Evolutionary conservation across 78 protist genomes (phyloP).

Genomic region (Dictyostelium capitatum): DNA sequence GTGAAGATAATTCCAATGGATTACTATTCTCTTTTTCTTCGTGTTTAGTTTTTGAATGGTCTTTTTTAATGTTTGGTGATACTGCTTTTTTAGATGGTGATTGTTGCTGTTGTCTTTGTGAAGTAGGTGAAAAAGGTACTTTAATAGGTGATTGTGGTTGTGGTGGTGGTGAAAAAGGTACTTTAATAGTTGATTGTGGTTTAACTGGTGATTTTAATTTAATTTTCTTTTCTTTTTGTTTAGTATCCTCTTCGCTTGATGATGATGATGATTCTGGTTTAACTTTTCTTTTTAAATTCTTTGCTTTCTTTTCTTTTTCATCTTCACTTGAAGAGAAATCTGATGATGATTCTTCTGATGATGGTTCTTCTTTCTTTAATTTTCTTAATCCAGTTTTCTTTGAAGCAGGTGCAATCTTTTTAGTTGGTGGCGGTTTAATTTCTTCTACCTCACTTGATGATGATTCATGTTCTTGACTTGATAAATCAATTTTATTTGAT

Average conservation of each 20-base stretch:
- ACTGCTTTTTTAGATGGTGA: constrained; percentile 4
- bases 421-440: neutral
- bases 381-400: neutral
- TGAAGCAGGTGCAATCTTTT: neutral
- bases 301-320: neutral
- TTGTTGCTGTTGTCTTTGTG: neutral
- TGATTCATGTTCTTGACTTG: neutral
- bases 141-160: neutral
- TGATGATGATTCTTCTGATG: neutral
- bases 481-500: constrained; percentile 7
- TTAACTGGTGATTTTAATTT: neutral
- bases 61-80: neutral
- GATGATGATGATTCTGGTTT: constrained; percentile 7
- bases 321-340: neutral
- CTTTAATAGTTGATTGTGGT: neutral
- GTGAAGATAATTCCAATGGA: neutral
- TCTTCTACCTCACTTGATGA: neutral
- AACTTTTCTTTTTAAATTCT: constrained; percentile 10
- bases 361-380: neutral
- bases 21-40: too few relatives aligned
- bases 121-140: neutral
- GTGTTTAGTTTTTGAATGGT: too few relatives aligned
- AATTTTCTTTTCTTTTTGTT: constrained; percentile 22
- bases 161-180: neutral
- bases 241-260: neutral